These are phyloP conservation scores for Pichia scutulata DNA, from an alignment of 805 yeast genomes.

Conservation along the genomic window DNA sequence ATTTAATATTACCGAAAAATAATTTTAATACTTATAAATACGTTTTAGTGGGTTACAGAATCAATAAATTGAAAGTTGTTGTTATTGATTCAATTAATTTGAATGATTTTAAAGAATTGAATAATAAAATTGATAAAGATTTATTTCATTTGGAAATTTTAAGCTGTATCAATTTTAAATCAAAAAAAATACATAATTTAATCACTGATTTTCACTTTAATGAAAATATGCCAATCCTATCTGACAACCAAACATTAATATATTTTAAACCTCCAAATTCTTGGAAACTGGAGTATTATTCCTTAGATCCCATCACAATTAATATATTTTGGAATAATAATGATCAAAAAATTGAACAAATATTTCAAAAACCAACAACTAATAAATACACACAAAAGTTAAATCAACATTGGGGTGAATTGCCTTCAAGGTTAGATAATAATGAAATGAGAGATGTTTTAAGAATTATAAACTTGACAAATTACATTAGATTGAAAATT, in stretches of 20 bases:
- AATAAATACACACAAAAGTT: constrained; percentile 23
- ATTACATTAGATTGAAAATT: constrained; percentile 20
- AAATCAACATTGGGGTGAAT: constrained; percentile 15
- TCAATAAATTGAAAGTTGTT: constrained; percentile 16
- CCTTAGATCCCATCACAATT: constrained; percentile 64
- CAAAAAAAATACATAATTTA: constrained; percentile 6
- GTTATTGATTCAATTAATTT: constrained; percentile 20
- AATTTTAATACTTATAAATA: constrained; percentile 8
- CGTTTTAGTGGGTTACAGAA: constrained; percentile 24
- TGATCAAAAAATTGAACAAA: constrained; percentile 6
- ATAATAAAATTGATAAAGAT: constrained; percentile 11
- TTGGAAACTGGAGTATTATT: constrained; percentile 64
- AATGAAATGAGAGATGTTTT: constrained; percentile 22
- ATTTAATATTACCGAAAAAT: constrained; percentile 10
- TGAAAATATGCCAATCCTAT: constrained; percentile 13
- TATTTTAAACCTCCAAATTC: constrained; percentile 68
- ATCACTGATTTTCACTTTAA: constrained; percentile 9
- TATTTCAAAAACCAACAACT: constrained; percentile 16
- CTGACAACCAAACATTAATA: constrained; percentile 28
- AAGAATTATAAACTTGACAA: constrained; percentile 26
- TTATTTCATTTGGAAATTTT: constrained; percentile 20
- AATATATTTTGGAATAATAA: constrained; percentile 37
- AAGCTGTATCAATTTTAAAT: constrained; percentile 22
- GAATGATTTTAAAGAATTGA: constrained; percentile 13
- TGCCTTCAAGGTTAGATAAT: neutral